phyloP scores from a whole-genome alignment of 2,329 filamentous ascomycete species.

The Fusarium coffeatum region DNA sequence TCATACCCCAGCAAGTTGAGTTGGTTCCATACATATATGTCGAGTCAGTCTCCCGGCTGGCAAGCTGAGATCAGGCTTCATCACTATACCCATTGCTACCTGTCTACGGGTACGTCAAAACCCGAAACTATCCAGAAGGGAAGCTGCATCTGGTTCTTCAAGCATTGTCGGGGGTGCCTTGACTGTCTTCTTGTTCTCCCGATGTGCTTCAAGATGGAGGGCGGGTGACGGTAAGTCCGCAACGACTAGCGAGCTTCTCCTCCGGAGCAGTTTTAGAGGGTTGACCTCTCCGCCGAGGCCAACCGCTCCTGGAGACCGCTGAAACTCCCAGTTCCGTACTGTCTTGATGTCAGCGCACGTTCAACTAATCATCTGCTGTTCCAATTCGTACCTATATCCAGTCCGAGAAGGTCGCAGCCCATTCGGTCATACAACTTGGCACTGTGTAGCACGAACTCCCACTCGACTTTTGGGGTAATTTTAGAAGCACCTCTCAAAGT shows the following conservation, averaged over 20 bases:
- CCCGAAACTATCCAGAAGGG: conserved; percentile 91
- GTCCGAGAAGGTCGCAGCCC: conserved; percentile 90
- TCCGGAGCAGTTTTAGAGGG: conserved; percentile 74
- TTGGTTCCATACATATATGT: neutral
- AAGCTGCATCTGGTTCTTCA: conserved; percentile 90
- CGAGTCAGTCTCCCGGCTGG: neutral
- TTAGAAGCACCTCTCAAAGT: conserved; percentile 87
- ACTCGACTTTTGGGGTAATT: conserved; percentile 81
- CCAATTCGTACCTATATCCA: conserved; percentile 78
- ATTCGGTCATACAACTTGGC: conserved; percentile 87
- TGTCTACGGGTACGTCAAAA: conserved; percentile 65
- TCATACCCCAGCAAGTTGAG: neutral
- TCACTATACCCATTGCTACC: neutral
- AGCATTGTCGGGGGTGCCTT: conserved; percentile 81
- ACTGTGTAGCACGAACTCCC: conserved; percentile 89
- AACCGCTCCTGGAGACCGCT: conserved; percentile 58
- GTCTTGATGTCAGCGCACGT: conserved; percentile 29
- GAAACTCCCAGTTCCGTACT: conserved; percentile 86
- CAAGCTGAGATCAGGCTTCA: neutral
- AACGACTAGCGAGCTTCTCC: conserved; percentile 82
- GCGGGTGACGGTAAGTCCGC: conserved; percentile 72
- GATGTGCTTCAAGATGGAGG: conserved; percentile 57
- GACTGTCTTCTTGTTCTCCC: conserved; percentile 51
- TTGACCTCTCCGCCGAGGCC: conserved; percentile 65
- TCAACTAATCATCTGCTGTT: neutral